Evolutionary conservation across 1,284 basidiomycete species (phyloP).

Genomic region (Sanghuangporus sanghuang): DNA sequence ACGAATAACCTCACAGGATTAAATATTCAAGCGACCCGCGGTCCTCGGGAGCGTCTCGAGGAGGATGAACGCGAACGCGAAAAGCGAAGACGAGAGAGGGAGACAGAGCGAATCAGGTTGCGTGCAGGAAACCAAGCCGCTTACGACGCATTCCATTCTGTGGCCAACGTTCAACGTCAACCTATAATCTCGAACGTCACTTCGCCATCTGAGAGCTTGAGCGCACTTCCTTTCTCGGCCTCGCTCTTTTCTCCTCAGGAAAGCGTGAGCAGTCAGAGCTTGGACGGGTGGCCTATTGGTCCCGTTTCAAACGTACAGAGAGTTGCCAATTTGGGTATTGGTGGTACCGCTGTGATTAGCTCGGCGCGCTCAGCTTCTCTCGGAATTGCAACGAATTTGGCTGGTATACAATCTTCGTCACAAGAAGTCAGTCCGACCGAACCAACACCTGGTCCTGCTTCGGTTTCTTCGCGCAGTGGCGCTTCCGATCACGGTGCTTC

Average conservation of each 20-base stretch:
- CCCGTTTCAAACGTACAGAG: background rate
- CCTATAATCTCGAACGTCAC: constrained; percentile 20
- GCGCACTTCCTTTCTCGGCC: constrained; percentile 11
- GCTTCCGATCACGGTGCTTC: constrained; percentile 3
- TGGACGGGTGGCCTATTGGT: constrained; percentile 14
- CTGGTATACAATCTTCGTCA: constrained; percentile 12
- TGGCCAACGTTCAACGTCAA: constrained; percentile 24
- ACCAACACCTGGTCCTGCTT: constrained; percentile 1
- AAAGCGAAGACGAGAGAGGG: constrained; percentile 41
- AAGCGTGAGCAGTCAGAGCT: background rate
- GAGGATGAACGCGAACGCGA: constrained; percentile 60
- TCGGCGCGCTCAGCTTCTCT: constrained; percentile 1
- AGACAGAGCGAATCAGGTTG: constrained; percentile 33
- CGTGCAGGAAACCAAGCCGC: constrained; percentile 42
- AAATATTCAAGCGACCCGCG: constrained; percentile 33
- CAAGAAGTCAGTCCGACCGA: constrained; percentile 19
- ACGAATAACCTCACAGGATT: constrained; percentile 31
- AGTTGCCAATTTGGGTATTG: constrained; percentile 3
- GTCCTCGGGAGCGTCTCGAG: constrained; percentile 54
- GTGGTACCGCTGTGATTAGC: background rate
- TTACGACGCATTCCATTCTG: constrained; percentile 74
- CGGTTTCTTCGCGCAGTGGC: constrained; percentile 12
- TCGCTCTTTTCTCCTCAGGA: constrained; percentile 16
- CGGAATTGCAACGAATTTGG: constrained; percentile 8
- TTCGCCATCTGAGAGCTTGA: constrained; percentile 27